phyloP scores from a whole-genome alignment of 2,329 filamentous ascomycete genomes.

The Paracamarosporium sp. region DNA sequence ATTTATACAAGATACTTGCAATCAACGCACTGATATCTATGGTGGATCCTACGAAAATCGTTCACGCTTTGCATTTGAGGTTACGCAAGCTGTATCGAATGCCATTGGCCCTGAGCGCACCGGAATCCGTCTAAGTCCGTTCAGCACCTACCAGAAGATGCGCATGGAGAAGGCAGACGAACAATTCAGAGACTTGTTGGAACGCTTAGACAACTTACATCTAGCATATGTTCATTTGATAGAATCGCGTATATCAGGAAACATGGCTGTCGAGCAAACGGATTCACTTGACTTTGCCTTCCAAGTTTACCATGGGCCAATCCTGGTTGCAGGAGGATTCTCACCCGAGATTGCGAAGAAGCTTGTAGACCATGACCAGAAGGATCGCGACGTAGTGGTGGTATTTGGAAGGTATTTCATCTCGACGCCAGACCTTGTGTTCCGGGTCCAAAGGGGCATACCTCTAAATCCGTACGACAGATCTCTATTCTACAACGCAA shows the following conservation, averaged over 20 bases:
- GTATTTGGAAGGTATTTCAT: constrained; percentile 56
- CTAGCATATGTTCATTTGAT: constrained; percentile 59
- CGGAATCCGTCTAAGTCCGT: constrained; percentile 67
- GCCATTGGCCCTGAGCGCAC: constrained; percentile 61
- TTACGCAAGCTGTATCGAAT: constrained; percentile 55
- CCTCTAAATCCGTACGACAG: constrained; percentile 50
- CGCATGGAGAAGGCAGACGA: constrained; percentile 62
- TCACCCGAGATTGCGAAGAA: constrained; percentile 39
- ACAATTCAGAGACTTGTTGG: constrained; percentile 66
- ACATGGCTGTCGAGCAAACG: constrained; percentile 40
- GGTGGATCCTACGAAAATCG: constrained; percentile 59
- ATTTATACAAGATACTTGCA: constrained; percentile 67
- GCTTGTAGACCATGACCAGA: constrained; percentile 43
- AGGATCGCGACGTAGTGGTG: constrained; percentile 48
- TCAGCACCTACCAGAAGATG: constrained; percentile 68
- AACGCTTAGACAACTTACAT: constrained; percentile 46
- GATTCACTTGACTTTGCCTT: constrained; percentile 11
- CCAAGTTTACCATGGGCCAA: constrained; percentile 23
- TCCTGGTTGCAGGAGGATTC: constrained; percentile 51
- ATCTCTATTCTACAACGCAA: constrained; percentile 47
- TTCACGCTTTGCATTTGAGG: constrained; percentile 58
- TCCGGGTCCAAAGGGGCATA: constrained; percentile 48
- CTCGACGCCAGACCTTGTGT: constrained; percentile 54
- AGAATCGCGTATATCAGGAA: constrained; percentile 59
- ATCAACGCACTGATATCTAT: constrained; percentile 58